These are phyloP conservation scores for Zasmidium angulare DNA, from an alignment of 2,329 filamentous ascomycete genomes.

Conservation along the genomic window DNA sequence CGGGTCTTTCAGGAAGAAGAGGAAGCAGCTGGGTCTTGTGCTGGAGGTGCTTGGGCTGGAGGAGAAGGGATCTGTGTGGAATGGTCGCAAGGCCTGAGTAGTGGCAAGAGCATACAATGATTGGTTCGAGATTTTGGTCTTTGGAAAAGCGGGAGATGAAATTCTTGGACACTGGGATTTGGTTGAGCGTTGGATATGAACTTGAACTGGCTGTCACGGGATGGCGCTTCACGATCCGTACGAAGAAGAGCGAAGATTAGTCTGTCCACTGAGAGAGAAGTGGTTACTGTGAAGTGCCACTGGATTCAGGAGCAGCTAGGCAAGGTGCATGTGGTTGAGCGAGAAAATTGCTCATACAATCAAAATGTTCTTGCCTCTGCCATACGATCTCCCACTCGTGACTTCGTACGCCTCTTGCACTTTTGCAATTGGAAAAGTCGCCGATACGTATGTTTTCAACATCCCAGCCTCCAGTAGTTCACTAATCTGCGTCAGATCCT, in stretches of 20 bases:
- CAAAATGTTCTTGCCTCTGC: not conserved
- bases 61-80: conserved; percentile 20
- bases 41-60: conserved; percentile 21
- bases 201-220: too few species aligned
- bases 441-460: not conserved
- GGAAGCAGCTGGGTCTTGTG: conserved; percentile 16
- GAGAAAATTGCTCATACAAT: not conserved
- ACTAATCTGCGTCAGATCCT: not conserved
- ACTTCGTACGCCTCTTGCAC: not conserved
- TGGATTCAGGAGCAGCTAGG: too few species aligned
- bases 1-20: conserved; percentile 12
- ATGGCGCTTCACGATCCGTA: too few species aligned
- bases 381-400: not conserved
- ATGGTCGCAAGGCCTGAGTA: conserved; percentile 1
- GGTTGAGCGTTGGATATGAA: too few species aligned
- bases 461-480: not conserved
- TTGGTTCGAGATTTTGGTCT: not conserved
- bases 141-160: too few species aligned
- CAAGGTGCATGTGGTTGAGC: too few species aligned
- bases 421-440: not conserved
- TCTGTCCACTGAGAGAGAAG: too few species aligned
- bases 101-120: too few species aligned
- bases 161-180: too few species aligned
- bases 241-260: too few species aligned
- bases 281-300: too few species aligned